phyloP scores from a whole-genome alignment of 108 stramenopile genomes.

The Thalassiosira profunda region DNA sequence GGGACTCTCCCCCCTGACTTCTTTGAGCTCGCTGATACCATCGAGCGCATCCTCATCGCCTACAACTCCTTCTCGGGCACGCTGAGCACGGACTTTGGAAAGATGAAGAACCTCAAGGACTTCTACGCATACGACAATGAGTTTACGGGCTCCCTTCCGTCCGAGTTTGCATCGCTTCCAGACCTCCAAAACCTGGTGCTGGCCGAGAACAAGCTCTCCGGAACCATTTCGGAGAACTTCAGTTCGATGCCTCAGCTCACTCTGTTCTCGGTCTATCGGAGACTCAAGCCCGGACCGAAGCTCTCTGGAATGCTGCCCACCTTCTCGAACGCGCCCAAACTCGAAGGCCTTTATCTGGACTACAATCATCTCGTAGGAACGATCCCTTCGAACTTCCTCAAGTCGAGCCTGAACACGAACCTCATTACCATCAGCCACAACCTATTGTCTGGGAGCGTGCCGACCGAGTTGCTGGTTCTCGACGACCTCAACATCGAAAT shows the following conservation, averaged over 20 bases:
- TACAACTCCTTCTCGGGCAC: conserved; percentile 70
- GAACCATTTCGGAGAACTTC: conserved; percentile 61
- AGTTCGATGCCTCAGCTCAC: conserved; percentile 52
- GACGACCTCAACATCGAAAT: conserved; percentile 71
- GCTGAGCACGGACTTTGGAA: conserved; percentile 55
- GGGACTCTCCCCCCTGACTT: conserved; percentile 58
- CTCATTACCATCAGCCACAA: conserved; percentile 57
- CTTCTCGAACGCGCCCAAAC: conserved; percentile 58
- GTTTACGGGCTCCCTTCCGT: conserved; percentile 65
- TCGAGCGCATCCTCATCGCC: conserved; percentile 48
- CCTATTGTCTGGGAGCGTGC: conserved; percentile 52
- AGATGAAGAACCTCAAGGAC: conserved; percentile 52
- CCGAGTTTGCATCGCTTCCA: conserved; percentile 46
- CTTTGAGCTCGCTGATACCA: conserved; percentile 47
- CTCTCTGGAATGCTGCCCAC: conserved; percentile 64
- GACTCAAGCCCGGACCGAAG: conserved; percentile 38
- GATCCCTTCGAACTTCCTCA: conserved; percentile 39
- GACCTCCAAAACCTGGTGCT: conserved; percentile 52
- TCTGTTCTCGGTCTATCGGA: conserved; percentile 48
- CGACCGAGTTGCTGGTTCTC: conserved; percentile 48
- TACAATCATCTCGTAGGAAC: conserved; percentile 56
- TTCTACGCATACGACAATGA: conserved; percentile 54
- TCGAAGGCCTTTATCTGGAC: conserved; percentile 65
- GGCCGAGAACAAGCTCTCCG: conserved; percentile 61
- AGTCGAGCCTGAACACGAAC: conserved; percentile 41